These are phyloP conservation scores for Coccomyxa subellipsoidea DNA, from an alignment of 163 green algal genomes.

Conservation along the genomic window DNA sequence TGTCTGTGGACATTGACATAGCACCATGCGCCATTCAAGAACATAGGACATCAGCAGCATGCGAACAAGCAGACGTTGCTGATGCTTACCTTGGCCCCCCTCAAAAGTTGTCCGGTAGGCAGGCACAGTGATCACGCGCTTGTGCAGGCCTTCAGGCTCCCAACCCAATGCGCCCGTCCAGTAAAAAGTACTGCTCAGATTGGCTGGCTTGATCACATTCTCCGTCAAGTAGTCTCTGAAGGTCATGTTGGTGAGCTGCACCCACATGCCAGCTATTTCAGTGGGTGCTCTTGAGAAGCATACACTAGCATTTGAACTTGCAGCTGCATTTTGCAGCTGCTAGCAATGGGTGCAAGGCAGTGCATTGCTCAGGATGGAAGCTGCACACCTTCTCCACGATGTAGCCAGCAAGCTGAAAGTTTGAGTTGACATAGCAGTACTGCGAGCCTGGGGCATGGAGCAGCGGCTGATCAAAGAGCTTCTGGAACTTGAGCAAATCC, in stretches of 20 bases:
- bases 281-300: background rate
- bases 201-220: background rate
- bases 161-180: background rate
- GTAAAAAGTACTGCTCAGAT: background rate
- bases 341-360: background rate
- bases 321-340: background rate
- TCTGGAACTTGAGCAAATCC: background rate
- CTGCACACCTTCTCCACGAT: conserved; percentile 3
- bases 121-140: background rate
- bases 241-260: background rate
- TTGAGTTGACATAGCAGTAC: background rate
- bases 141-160: background rate
- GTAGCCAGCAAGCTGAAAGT: background rate
- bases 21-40: no score
- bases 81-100: background rate
- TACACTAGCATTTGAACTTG: background rate
- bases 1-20: no score
- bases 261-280: background rate
- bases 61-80: background rate
- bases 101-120: background rate
- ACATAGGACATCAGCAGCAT: no score
- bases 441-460: background rate
- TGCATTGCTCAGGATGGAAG: background rate
- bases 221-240: background rate
- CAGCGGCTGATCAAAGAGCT: background rate